These are phyloP conservation scores for Fusarium sp. DNA, from an alignment of 2,329 filamentous ascomycete species.

Conservation along the genomic window DNA sequence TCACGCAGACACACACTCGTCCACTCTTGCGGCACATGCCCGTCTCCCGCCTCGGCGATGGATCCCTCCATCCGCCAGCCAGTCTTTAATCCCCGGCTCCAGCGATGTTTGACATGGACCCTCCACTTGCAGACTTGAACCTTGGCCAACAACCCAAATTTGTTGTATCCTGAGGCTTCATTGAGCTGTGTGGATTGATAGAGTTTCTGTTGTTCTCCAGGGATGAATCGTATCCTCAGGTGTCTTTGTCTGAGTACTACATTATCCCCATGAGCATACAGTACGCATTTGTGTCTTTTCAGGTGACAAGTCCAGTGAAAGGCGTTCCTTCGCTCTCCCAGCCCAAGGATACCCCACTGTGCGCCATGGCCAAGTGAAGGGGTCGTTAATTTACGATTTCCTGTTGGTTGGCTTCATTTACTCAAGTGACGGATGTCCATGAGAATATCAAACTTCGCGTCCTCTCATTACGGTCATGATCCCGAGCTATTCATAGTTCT, in stretches of 20 bases:
- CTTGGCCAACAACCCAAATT: slow-evolving; percentile 18
- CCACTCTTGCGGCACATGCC: slow-evolving; percentile 22
- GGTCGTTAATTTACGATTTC: slow-evolving; percentile 12
- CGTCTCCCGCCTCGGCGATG: slow-evolving; percentile 25
- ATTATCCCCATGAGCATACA: not conserved
- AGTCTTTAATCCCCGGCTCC: slow-evolving; percentile 21
- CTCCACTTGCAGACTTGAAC: slow-evolving; percentile 25
- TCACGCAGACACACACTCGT: slow-evolving; percentile 10
- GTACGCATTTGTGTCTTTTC: not conserved
- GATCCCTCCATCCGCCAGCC: slow-evolving; percentile 28
- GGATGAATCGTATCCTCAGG: not conserved
- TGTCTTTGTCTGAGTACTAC: not conserved
- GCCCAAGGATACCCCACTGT: slow-evolving; percentile 8
- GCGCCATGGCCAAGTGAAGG: slow-evolving; percentile 22
- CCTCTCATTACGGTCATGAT: slow-evolving; percentile 8
- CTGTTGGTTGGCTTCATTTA: slow-evolving; percentile 24
- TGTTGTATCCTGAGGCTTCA: not conserved
- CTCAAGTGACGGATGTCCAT: not conserved
- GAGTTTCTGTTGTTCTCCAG: not conserved
- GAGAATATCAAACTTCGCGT: not conserved
- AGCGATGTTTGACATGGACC: slow-evolving; percentile 24
- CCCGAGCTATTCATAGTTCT: slow-evolving; percentile 22
- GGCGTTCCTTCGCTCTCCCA: slow-evolving; percentile 1
- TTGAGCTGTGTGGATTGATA: not conserved
- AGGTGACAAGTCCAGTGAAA: not conserved